phyloP scores from a whole-genome alignment of 768 basidiomycete species.

The Auricularia auricula-judae region DNA sequence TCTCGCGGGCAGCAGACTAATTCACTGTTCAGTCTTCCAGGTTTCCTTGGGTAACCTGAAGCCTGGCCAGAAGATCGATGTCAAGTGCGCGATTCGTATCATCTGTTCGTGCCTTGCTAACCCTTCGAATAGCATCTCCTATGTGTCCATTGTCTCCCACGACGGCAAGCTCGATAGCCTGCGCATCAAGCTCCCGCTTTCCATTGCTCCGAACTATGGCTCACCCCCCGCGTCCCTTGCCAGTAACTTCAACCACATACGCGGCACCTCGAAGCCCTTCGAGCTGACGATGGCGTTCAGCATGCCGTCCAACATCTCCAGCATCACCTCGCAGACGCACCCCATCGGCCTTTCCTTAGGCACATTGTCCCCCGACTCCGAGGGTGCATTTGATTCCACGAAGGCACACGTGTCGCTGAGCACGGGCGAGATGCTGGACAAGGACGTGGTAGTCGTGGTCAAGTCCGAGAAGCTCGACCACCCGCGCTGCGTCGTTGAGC shows the following conservation, averaged over 20 bases:
- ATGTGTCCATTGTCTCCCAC: constrained; percentile 1
- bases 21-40: not conserved
- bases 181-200: constrained; percentile 7
- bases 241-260: not conserved
- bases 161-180: constrained; percentile 5
- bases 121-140: not conserved
- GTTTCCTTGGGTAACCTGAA: not conserved
- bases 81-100: not conserved
- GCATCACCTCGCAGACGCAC: constrained; percentile 13
- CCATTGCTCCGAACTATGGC: constrained; percentile 10
- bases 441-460: constrained; percentile 43
- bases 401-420: constrained; percentile 3
- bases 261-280: constrained; percentile 5
- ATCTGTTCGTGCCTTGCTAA: not conserved
- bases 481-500: constrained; percentile 47
- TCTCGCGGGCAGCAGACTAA: not conserved
- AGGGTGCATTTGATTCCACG: constrained; percentile 13
- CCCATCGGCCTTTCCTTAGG: not conserved
- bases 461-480: constrained; percentile 37
- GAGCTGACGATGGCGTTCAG: constrained; percentile 8
- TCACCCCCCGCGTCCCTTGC: not conserved
- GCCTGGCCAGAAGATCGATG: not conserved
- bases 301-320: constrained; percentile 7
- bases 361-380: constrained; percentile 30
- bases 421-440: constrained; percentile 28